Conservation (phyloP, 371 early-diverging fungal genomes). For the Saksenaea oblongispora region DNA sequence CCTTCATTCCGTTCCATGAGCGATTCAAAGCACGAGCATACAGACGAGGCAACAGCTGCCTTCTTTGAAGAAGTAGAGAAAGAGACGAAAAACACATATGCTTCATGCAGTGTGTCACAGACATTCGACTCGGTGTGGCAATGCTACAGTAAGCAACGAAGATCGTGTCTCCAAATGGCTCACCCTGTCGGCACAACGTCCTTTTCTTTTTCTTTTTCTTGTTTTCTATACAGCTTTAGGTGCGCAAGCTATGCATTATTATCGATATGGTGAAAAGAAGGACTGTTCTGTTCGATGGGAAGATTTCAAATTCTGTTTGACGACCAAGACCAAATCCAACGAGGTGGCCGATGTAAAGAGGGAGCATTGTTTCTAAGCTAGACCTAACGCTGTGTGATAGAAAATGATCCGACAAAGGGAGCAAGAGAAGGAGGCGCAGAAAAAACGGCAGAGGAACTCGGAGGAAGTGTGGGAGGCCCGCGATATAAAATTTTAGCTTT, state of each 20-base stretch:
- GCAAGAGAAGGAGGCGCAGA: conserved; percentile 23
- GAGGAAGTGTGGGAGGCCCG: conserved; percentile 49
- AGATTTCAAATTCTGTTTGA: conserved; percentile 43
- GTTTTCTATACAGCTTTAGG: conserved; percentile 48
- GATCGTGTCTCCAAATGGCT: neutral
- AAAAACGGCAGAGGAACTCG: conserved; percentile 28
- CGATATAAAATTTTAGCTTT: conserved; percentile 6
- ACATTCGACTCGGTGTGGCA: conserved; percentile 43
- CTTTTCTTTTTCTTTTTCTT: neutral
- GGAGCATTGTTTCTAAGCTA: no score
- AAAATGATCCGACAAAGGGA: conserved; percentile 31
- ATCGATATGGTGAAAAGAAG: conserved; percentile 48
- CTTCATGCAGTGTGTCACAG: conserved; percentile 39
- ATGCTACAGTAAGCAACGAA: conserved; percentile 38
- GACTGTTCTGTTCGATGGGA: conserved; percentile 45
- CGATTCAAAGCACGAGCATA: neutral
- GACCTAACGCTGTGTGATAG: conserved; percentile 14
- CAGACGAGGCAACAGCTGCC: conserved; percentile 36
- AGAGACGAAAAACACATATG: conserved; percentile 31
- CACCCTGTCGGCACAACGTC: neutral
- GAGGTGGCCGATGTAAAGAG: conserved; percentile 41
- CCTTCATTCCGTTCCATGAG: neutral
- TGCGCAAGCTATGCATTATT: conserved; percentile 45
- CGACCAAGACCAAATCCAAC: conserved; percentile 41
- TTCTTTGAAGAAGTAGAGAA: conserved; percentile 44